Base-by-base conservation (phyloP, 23 red algal genomes). In the Gracilaria caudata region DNA sequence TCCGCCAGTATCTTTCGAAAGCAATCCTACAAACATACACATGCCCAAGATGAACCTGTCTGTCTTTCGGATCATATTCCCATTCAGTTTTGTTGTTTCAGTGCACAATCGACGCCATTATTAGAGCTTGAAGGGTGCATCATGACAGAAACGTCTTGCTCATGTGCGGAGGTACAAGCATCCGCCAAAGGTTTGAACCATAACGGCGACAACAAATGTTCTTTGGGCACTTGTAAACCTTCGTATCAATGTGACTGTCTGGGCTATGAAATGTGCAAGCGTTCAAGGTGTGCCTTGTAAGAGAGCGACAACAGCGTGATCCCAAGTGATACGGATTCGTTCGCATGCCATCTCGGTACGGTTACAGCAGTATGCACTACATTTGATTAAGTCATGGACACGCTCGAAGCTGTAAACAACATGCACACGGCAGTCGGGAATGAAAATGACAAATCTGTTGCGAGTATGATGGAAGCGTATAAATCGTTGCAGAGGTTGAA, bases 121-220 rank as follows among this genome's bases (percentile, higher is more conserved):
- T 2, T 2, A 7, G 73, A 77, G 4, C 24, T 8, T 14, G 4
- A 3, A 51, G 73, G 29, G 4, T 84, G 80, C 25, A 30, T 84
- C 39, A 37, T 84, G 49, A 66, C 80, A n/a, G 80, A 84, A 19
- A 84, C 80, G 8, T 20, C 25, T 57, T 84, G 80, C 40, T 58
- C 56, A 21, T 84, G 80, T 39, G 43, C 80, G 16, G 36, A 7
- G 3, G 21, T n/a, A 12, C n/a, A 17, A 8, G 24, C 80, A 19
- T 43, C 80, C 34, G 80, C 49, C 3, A 36, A 20, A 26, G 68
- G 80, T 20, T 36, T 84, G 34, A 51, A 59, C 21, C 56, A 66
- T 44, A n/a, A 68, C 19, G 80, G 58, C 44, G 59, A 39, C 59
- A 40, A 47, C 23, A 84, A 44, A 30, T 84, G 80, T 34, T 7